Percentiles rank a stretch among this genome's conserved stretches.
These are phyloP conservation scores for Dendrobium huoshanense DNA, from an alignment of 106 monocot species.

Conservation along the genomic window DNA sequence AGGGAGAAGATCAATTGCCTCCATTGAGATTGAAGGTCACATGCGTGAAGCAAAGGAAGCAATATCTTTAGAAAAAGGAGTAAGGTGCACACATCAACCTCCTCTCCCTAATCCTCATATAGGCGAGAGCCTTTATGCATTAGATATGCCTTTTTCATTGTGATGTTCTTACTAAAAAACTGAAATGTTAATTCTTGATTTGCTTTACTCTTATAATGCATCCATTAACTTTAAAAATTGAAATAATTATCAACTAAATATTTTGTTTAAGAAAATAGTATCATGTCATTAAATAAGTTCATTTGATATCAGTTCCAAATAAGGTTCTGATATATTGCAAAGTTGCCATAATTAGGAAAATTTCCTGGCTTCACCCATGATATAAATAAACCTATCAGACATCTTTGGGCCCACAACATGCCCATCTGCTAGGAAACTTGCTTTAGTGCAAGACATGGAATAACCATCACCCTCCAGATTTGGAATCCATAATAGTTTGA, in stretches of 20 bases:
- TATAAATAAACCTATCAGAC: neutral
- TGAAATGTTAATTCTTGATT: neutral
- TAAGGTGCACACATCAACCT: neutral
- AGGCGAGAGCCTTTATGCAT: neutral
- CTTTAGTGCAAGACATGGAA: neutral
- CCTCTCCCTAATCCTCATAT: too few relatives aligned
- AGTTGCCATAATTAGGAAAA: neutral
- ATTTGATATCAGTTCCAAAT: neutral
- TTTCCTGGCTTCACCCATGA: neutral
- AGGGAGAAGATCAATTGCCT: neutral
- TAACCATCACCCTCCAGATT: neutral
- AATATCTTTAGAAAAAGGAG: neutral
- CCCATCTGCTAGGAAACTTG: neutral
- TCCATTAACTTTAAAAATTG: neutral
- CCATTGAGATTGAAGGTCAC: neutral
- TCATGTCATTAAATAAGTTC: neutral
- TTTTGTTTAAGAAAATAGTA: neutral
- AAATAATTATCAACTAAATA: neutral
- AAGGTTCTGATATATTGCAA: neutral
- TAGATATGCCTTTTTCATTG: neutral
- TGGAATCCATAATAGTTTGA: neutral
- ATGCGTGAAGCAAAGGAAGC: neutral
- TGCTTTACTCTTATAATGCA: neutral
- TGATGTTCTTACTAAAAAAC: neutral
- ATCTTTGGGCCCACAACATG: neutral